Base-by-base conservation (phyloP, 768 basidiomycete genomes). In the Termitomyces sp. region DNA sequence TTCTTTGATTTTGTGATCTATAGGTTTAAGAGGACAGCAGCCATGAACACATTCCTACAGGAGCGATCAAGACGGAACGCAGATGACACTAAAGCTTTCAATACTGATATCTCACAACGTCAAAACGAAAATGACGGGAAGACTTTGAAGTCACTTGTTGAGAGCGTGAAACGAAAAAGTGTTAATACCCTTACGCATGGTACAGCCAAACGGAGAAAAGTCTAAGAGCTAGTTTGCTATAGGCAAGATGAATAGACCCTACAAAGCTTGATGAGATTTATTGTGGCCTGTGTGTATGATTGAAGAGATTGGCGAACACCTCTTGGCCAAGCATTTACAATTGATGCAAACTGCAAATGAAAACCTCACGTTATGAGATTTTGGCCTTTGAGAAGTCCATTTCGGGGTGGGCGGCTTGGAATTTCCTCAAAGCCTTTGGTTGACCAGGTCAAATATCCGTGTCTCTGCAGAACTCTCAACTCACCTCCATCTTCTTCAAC, bases 361-460 rank as follows among this genome's bases (percentile, higher is more conserved):
- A 55, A 15, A 52, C 28, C 50, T 59, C 20, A 59, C 50, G 3
- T 33, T 32, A 59, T 35, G 89, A 89, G 58, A 94, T 91, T 73
- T 94, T 94, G 11, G 92, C 94, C 13, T 95, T 89, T 32, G 91
- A 92, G 72, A 98, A 96, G 74, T 98, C 96, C 68, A 98, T 81
- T 73, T 98, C 96, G 0, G 96, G 96, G 73, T 98, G 95, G 42
- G 85, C 84, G 1, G 79, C 86, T 76, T 95, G 91, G 77, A 98
- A 97, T 74, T 90, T 95, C 75, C 87, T 85, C 60, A 98, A 76
- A 49, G 91, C 87, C 89, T 95, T 51, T 62, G 15, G 46, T 52
- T 51, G 40, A 54, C 45, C 59, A 42, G 45, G 20, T 65, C 54
- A 40, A 63, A 55, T 46, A 13, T 40, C n/a, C 1, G 20, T 40